Base-by-base conservation (phyloP, 2,329 filamentous ascomycete species). In the Verticillium nubilum region DNA sequence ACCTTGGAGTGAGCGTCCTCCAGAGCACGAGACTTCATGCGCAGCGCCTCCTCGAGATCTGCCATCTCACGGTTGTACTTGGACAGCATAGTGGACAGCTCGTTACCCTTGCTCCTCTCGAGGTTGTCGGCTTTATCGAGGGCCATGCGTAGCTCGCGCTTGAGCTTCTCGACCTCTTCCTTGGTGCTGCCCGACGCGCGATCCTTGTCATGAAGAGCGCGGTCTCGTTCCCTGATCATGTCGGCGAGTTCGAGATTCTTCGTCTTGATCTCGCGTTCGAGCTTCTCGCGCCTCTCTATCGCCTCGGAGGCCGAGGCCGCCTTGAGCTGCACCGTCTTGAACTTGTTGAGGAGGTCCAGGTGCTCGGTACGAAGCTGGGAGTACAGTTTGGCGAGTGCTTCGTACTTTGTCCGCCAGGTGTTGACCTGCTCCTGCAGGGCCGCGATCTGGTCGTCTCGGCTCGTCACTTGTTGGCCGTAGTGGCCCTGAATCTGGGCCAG, bases 241-340 rank as follows among this genome's bases (percentile, higher is more conserved):
- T 98, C 92, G 31, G 95, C 95, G 62, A 99, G 78, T 74, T 99
- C 95, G n/a, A 99, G 80, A 71, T 99, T 99, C 85, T 99, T 99
- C 29, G 94, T 97, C 84, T 99, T 99, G 73, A 99, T 90, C 77
- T 99, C 95, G 33, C 94, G 89, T 78, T 98, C 92, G 57, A 99
- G 83, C 79, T 96, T 97, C 78, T 99, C 95, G 9, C 94, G 88
- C 67, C 86, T 88, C 60, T 98, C 95, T 64, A 98, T 97, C 1
- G 95, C 95, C 77, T 99, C 95, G 72, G 98, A 94, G 0, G 95
- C 95, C 5, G 93, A 98, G 17, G 94, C 92, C 1, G 95, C 95
- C 81, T 98, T 99, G 64, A 98, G 83, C 73, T 98, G 96, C 37
- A 97, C 91, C 6, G 88, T 83, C 82, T 99, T 99, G 78, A 97